Evolutionary conservation across 306 rosid genomes (phyloP).

Genomic region (Corylus heterophylla): DNA sequence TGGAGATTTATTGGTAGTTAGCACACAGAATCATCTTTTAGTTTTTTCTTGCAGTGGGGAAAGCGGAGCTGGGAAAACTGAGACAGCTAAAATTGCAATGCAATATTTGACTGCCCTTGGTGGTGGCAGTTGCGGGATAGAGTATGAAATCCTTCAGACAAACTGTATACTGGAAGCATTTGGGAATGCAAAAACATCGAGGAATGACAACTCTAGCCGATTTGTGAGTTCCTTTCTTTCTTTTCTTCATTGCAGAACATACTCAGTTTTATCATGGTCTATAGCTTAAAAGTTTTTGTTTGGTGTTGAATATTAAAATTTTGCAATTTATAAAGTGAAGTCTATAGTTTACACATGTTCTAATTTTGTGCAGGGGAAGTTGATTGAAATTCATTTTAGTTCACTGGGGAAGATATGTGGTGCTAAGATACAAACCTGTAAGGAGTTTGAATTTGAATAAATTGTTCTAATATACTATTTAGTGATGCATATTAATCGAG

Average conservation of each 20-base stretch:
- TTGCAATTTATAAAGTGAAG: slow-evolving; percentile 14
- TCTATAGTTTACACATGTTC: slow-evolving; percentile 29
- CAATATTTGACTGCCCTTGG: slow-evolving; percentile 81
- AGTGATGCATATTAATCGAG: slow-evolving; percentile 11
- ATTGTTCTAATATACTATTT: slow-evolving; percentile 18
- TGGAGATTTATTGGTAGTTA: background rate
- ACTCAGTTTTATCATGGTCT: slow-evolving; percentile 16
- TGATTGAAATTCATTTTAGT: slow-evolving; percentile 84
- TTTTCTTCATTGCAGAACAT: slow-evolving; percentile 22
- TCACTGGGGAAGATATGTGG: slow-evolving; percentile 71
- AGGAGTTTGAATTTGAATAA: slow-evolving; percentile 39
- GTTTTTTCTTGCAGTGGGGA: slow-evolving; percentile 71
- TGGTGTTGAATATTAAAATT: slow-evolving; percentile 11
- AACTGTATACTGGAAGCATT: slow-evolving; percentile 84
- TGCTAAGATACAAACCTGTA: slow-evolving; percentile 86
- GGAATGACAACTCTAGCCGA: slow-evolving; percentile 90
- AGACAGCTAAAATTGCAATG: slow-evolving; percentile 87
- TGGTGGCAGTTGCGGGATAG: slow-evolving; percentile 68
- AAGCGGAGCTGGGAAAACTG: slow-evolving; percentile 97
- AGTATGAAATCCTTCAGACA: slow-evolving; percentile 63
- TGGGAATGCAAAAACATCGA: slow-evolving; percentile 91
- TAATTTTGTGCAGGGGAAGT: slow-evolving; percentile 73
- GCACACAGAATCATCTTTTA: background rate
- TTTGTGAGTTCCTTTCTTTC: slow-evolving; percentile 67
- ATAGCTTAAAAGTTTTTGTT: slow-evolving; percentile 20